Percentiles rank a stretch among this genome's conserved stretches.
Evolutionary conservation across 2,329 filamentous ascomycete genomes (phyloP).

Genomic region (Daldinia sp.): DNA sequence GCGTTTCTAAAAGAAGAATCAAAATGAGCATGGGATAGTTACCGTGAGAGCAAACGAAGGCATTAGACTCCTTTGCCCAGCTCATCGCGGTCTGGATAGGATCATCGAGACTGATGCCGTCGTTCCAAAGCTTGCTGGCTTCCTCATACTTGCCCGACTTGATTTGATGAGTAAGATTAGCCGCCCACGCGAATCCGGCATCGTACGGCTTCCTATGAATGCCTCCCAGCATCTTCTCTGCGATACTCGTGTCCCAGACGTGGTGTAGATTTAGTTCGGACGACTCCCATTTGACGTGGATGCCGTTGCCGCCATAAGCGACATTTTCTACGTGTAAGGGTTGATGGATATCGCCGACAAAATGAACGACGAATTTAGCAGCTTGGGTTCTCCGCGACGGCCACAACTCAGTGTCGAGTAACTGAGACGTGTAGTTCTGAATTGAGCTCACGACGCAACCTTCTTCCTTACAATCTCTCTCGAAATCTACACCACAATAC

Average conservation of each 20-base stretch:
- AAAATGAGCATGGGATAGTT: conserved; percentile 44
- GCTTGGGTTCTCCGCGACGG: conserved; percentile 62
- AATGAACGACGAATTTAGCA: conserved; percentile 73
- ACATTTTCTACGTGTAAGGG: conserved; percentile 72
- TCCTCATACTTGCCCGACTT: conserved; percentile 62
- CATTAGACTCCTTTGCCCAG: conserved; percentile 72
- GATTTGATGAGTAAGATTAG: conserved; percentile 63
- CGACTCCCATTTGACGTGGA: conserved; percentile 69
- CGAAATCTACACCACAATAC: conserved; percentile 66
- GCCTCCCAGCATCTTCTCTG: conserved; percentile 70
- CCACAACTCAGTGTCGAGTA: conserved; percentile 57
- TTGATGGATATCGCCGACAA: conserved; percentile 75
- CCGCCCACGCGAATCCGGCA: conserved; percentile 64
- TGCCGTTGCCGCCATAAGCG: conserved; percentile 71
- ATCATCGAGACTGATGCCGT: conserved; percentile 63
- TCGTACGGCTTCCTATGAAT: conserved; percentile 57
- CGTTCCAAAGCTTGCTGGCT: conserved; percentile 62
- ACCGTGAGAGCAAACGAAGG: conserved; percentile 69
- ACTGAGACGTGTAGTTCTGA: conserved; percentile 66
- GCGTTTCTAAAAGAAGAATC: conserved; percentile 1
- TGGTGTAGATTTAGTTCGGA: conserved; percentile 71
- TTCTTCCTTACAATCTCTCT: conserved; percentile 68
- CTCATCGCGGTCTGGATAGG: conserved; percentile 63
- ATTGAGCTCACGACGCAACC: conserved; percentile 71
- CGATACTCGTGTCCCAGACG: conserved; percentile 77